Evolutionary conservation across 2,329 filamentous ascomycete genomes (phyloP).

Genomic region (Leptodontidium sp.): DNA sequence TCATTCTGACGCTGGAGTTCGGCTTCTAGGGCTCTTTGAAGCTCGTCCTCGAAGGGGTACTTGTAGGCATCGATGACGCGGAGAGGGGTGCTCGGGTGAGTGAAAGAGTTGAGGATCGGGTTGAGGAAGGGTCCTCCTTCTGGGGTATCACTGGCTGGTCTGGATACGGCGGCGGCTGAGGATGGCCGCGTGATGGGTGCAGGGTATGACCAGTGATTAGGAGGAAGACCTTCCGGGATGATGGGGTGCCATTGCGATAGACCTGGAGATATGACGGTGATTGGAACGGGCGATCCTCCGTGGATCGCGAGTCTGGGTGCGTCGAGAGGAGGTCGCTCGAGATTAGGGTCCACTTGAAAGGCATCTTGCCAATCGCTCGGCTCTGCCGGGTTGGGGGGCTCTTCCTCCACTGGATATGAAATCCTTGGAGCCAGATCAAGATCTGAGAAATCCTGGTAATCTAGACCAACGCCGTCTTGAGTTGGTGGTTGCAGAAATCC

Average conservation of each 20-base stretch:
- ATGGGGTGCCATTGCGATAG: background rate
- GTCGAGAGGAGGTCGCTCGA: background rate
- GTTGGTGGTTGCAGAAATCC: background rate
- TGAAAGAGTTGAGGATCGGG: conserved; percentile 35
- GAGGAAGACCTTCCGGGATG: background rate
- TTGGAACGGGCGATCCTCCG: background rate
- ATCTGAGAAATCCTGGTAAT: background rate
- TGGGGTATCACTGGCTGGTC: background rate
- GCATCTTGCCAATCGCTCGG: no score
- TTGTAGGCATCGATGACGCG: conserved; percentile 35
- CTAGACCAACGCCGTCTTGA: background rate
- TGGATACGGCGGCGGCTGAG: background rate
- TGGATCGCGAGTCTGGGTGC: background rate
- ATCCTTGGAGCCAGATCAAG: background rate
- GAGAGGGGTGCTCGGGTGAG: conserved; percentile 31
- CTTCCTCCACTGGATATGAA: background rate
- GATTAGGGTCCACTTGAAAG: background rate
- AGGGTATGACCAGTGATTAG: background rate
- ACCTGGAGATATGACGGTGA: conserved; percentile 9
- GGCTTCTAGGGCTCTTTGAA: conserved; percentile 28
- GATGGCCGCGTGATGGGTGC: conserved; percentile 10
- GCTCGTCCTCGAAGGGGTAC: conserved; percentile 28
- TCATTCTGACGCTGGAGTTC: conserved; percentile 28
- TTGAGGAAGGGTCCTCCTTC: conserved; percentile 18
- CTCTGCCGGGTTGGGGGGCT: no score